Evolutionary conservation across 768 basidiomycete species (phyloP), one percentile per base, ranked within the genome.

Genomic region (Stropharia rugosoannulata): DNA sequence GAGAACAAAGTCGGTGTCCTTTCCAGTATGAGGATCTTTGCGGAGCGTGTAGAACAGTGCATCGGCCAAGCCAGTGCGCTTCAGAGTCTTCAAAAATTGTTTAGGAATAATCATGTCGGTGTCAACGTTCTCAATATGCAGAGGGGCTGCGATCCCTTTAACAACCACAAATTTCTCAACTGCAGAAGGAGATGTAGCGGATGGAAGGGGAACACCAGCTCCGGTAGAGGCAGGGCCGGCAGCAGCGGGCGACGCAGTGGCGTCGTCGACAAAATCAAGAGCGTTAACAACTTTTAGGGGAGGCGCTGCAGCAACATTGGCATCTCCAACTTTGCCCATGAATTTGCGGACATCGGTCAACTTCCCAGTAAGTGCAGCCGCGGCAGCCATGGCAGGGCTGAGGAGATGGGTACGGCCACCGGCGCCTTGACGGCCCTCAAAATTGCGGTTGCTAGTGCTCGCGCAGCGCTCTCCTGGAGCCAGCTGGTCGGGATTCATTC

Each of bases 61-160:
- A 53, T 87, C 75, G 7, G 90, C 89, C 44, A 96, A 80, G 43
- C 93, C 93, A 40, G 93, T 94, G 52, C 93, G 82, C 70, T 94
- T 92, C 64, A 96, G 73, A 0, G 93, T 95, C 73, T 95, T 95
- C 70, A 95, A 73, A 77, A 95, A 95, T 65, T 94, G 93, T 64
- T 95, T 94, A 2, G 93, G 93, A 66, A 95, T 94, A 69, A 96
- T 93, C 84, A 89, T 90, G 65, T 96, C 93, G 44, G 93, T 96
- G 72, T 96, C 93, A 59, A 95, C 86, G 62, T 93, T 93, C 58
- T 87, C 83, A 43, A 89, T 87, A 68, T 87, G 80, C 70, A 93
- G 64, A n/a, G 90, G 90, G 9, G 89, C 90, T 41, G 88, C 81
- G 52, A 91, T 81, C 40, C 91, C 91, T 66, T 84, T 85, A 50